Evolutionary conservation across 305 asterid species (phyloP).

Genomic region (Plantago coronopus): DNA sequence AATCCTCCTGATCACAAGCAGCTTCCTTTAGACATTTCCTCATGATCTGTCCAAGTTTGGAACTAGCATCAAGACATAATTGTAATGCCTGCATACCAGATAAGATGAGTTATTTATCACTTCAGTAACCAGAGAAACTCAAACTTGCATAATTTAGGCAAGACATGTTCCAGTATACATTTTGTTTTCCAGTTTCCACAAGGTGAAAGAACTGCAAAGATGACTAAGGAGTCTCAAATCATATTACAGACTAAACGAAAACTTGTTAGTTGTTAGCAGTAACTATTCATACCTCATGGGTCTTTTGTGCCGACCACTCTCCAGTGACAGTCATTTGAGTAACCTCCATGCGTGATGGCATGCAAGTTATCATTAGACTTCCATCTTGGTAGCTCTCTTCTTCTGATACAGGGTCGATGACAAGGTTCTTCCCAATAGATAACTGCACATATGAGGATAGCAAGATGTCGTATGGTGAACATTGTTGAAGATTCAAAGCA

Average conservation of each 20-base stretch:
- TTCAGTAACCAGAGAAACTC: not conserved
- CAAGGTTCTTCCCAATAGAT: slow-evolving; percentile 53
- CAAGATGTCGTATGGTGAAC: slow-evolving; percentile 5
- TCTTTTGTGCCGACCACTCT: slow-evolving; percentile 79
- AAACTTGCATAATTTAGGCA: not conserved
- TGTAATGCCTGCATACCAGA: slow-evolving; percentile 64
- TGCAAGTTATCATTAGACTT: slow-evolving; percentile 55
- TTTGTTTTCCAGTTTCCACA: not conserved
- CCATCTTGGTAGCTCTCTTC: slow-evolving; percentile 70
- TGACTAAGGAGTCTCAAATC: not conserved
- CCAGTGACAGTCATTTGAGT: slow-evolving; percentile 75
- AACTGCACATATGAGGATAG: slow-evolving; percentile 35
- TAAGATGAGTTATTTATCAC: slow-evolving; percentile 2
- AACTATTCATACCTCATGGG: slow-evolving; percentile 48
- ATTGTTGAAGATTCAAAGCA: not conserved
- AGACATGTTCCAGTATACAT: not conserved
- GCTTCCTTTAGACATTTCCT: slow-evolving; percentile 65
- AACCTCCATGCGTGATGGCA: slow-evolving; percentile 74
- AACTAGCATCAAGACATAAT: slow-evolving; percentile 75
- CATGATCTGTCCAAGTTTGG: slow-evolving; percentile 64
- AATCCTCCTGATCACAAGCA: slow-evolving; percentile 39
- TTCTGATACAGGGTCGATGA: slow-evolving; percentile 68
- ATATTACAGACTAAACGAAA: not conserved
- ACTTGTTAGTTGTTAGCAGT: not conserved
- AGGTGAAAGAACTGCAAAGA: not conserved